phyloP scores from a whole-genome alignment of 345 rosid species.

The Geranium brycei region DNA sequence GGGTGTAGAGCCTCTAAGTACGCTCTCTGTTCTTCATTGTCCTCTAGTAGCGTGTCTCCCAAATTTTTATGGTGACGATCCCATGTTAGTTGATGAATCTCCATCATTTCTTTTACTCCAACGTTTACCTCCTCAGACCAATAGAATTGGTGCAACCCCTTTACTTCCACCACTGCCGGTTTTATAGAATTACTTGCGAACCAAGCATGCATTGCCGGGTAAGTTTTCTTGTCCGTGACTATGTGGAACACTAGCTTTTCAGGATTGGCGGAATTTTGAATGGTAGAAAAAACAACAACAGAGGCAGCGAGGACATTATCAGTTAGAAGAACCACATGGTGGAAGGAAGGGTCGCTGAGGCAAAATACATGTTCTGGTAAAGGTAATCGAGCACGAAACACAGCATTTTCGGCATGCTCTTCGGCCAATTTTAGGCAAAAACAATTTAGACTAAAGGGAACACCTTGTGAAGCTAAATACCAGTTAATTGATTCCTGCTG shows the following conservation, averaged over 20 bases:
- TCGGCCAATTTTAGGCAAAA: constrained; percentile 78
- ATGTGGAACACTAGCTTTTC: constrained; percentile 71
- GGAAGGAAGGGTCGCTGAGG: constrained; percentile 52
- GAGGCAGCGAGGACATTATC: constrained; percentile 90
- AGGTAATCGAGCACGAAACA: constrained; percentile 72
- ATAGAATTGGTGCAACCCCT: constrained; percentile 85
- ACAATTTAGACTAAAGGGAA: constrained; percentile 76
- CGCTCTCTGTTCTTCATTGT: constrained; percentile 24
- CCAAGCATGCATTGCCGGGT: constrained; percentile 91
- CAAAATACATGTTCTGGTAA: constrained; percentile 59
- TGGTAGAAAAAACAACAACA: constrained; percentile 67
- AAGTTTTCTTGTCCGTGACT: constrained; percentile 90
- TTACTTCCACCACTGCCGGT: constrained; percentile 70
- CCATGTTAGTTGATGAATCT: constrained; percentile 59
- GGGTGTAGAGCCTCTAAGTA: constrained; percentile 48
- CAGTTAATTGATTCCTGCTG: constrained; percentile 66
- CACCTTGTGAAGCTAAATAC: constrained; percentile 84
- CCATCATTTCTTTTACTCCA: constrained; percentile 62
- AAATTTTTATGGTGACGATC: constrained; percentile 38
- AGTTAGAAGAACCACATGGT: constrained; percentile 68
- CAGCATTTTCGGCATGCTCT: constrained; percentile 71
- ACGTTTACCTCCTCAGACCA: constrained; percentile 68
- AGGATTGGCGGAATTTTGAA: constrained; percentile 44
- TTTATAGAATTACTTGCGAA: constrained; percentile 61
- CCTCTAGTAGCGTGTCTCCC: constrained; percentile 37